Base-by-base conservation (phyloP, 2,329 filamentous ascomycete species). In the Colletotrichum navitas region DNA sequence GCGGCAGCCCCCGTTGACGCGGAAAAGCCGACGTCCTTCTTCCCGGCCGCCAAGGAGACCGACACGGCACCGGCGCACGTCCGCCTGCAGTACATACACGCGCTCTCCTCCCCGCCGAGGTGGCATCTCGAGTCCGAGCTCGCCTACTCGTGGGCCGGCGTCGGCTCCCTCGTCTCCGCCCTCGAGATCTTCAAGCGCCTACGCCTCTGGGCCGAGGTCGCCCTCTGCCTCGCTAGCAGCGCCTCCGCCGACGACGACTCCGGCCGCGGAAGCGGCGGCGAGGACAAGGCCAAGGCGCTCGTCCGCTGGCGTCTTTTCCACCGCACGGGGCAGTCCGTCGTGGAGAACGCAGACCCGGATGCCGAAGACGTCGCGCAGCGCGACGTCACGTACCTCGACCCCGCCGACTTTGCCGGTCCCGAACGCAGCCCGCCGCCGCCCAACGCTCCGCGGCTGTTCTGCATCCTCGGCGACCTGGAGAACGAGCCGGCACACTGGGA, bases 101-200 rank as follows among this genome's bases (percentile, higher is more conserved):
- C 93, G 18, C 86, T 99, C 1, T 92, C 90, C 29, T 93, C 95
- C 0, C 94, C 95, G 0, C 93, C 94, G 0, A 86, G 95, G 63
- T 99, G 96, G 96, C 94, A 97, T 77, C 88, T 99, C 1, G 96
- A 99, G 79, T 92, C 95, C 0, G 96, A 99, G 79, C 87, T 99
- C 18, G 96, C 96, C 1, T 91, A 94, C 72, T 90, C 94, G n/a
- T 99, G 96, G 96, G 93, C 95, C 0, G 89, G 90, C 59, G 88
- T 98, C 3, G 96, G 96, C 12, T 97, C 94, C 51, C 84, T 99
- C 2, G 88, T 94, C 4, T 97, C 95, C 0, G 96, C 96, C 0
- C 87, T 99, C 1, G 96, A 98, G 72, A 98, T 99, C 72, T 99
- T 98, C 82, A 95, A 97, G 82, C 89, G 96, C 3, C 84, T 99